A percentile compares a stretch with the other conserved stretches of the same genome.
These are phyloP conservation scores for Phytopythium helicoides DNA, from an alignment of 352 stramenopile genomes.

Conservation along the genomic window DNA sequence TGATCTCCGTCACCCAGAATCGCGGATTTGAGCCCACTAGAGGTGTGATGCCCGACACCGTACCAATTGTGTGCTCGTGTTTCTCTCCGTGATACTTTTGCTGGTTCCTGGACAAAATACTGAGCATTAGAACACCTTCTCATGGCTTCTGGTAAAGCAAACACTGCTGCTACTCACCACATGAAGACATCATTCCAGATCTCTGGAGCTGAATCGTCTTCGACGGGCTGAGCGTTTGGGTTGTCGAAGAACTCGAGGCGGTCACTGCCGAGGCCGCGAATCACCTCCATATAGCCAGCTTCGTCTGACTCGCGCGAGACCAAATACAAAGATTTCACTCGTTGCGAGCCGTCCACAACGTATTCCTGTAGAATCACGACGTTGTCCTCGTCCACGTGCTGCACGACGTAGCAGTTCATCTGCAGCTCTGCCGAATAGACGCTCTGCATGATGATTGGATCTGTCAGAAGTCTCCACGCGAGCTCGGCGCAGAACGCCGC, in stretches of 20 bases:
- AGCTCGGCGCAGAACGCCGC: neutral
- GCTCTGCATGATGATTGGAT: slow-evolving; percentile 1
- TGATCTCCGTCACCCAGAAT: slow-evolving; percentile 7
- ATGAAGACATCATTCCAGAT: slow-evolving; percentile 6
- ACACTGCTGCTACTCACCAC: neutral
- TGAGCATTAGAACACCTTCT: too few species aligned
- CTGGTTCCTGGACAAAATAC: too few species aligned
- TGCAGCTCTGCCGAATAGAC: slow-evolving; percentile 4
- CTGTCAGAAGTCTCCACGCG: slow-evolving; percentile 2
- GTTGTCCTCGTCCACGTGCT: slow-evolving; percentile 8
- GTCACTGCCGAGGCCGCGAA: slow-evolving; percentile 3
- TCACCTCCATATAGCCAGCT: neutral
- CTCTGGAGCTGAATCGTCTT: neutral
- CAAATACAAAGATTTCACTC: slow-evolving; percentile 6
- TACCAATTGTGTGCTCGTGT: slow-evolving; percentile 1
- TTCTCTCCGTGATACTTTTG: slow-evolving; percentile 3
- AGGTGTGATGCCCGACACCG: slow-evolving; percentile 2
- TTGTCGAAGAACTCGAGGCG: slow-evolving; percentile 6
- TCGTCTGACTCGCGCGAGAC: slow-evolving; percentile 2
- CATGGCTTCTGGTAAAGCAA: neutral
- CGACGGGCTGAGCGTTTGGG: neutral
- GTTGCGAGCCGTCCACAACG: slow-evolving; percentile 1
- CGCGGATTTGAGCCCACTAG: slow-evolving; percentile 3
- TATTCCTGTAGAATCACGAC: slow-evolving; percentile 4
- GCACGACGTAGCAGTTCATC: slow-evolving; percentile 4